Evolutionary conservation across 1,284 basidiomycete genomes (phyloP), one percentile per base, ranked within the genome.

Genomic region (Pisolithus thermaeus): DNA sequence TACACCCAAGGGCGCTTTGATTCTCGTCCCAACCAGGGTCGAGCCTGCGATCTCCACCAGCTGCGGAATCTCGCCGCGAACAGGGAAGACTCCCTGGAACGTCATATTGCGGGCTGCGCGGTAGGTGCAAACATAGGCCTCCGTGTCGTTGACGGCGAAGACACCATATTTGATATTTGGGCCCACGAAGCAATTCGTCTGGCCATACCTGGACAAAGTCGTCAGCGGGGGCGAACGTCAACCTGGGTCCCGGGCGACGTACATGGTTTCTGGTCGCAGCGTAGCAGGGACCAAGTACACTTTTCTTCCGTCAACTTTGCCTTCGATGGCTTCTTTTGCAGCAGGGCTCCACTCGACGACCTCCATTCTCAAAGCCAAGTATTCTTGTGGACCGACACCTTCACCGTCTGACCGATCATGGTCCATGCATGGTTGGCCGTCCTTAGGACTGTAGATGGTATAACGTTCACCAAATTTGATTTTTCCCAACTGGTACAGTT

Each of bases 391-490:
- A 16, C 92, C 92, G 52, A 97, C 76, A 49, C 90, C 95, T 72
- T 99, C 97, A 46, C 97, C 97, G 58, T 93, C 92, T 52, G 85
- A 82, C 57, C 97, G 90, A 70, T 99, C 97, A 74, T 99, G 97
- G 73, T 99, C 97, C 97, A 99, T 99, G 69, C 97, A 99, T 1
- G 97, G 96, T 68, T 99, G 97, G 8, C 93, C 94, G 64, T 99
- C 97, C 71, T 98, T 98, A n/a, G 93, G 93, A 61, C 92, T 96
- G 78, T 97, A 99, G 67, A 99, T 93, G 39, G 97, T 99, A 73
- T 98, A 97, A 42, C 97, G 87, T 74, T 98, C 92, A 49, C 97
- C 97, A 65, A 98, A 99, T 74, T 97, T 96, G 77, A 97, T 91
- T 71, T 93, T 93, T 36, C 88, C 85, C 50, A 92, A 75, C 43